Base-by-base conservation (phyloP, 2,329 filamentous ascomycete species). In the Cladosporium cucumerinum region DNA sequence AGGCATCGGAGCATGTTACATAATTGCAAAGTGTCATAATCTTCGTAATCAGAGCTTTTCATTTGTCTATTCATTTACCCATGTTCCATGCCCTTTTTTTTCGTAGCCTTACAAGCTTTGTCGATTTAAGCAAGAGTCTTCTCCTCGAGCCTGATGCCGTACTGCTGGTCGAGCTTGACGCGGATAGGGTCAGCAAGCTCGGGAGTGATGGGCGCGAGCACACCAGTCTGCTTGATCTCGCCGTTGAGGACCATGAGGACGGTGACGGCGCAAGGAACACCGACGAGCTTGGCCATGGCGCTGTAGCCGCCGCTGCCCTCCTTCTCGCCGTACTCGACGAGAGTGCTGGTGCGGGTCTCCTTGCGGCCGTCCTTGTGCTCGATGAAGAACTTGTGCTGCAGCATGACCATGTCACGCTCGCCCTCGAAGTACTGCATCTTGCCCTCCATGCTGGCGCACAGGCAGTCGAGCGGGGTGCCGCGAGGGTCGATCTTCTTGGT, bases 351-450 rank as follows among this genome's bases (percentile, higher is more conserved):
- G 68, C 89, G 84, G 52, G 88, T 92, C 82, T 96, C 87, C 77
- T 85, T 86, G 75, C 81, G 86, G 73, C 92, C 92, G 76, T 95
- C 90, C 79, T 89, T 88, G 79, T 89, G 82, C 83, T 95, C 90
- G 70, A 96, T 91, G 76, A 88, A 88, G 77, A 96, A 96, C 81
- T 87, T 89, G 82, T 92, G 89, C 81, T 92, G 90, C 34, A 92
- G 84, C 80, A 86, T 84, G 64, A 95, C 90, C 70, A 96, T 82
- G 78, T 96, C 93, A 66, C 93, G 89, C 86, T 97, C 92, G 67
- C 85, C 89, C 72, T 89, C 83, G 74, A 86, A 89, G 78, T 89
- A 97, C 79, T 91, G 86, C 91, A 96, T 96, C 87, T 96, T 96
- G 83, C 91, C 81, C 83, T 96, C 92, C 32, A 97, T 86, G 3